These are phyloP conservation scores for Rhypophila decipiens DNA, from an alignment of 495 filamentous ascomycete species.

Conservation along the genomic window DNA sequence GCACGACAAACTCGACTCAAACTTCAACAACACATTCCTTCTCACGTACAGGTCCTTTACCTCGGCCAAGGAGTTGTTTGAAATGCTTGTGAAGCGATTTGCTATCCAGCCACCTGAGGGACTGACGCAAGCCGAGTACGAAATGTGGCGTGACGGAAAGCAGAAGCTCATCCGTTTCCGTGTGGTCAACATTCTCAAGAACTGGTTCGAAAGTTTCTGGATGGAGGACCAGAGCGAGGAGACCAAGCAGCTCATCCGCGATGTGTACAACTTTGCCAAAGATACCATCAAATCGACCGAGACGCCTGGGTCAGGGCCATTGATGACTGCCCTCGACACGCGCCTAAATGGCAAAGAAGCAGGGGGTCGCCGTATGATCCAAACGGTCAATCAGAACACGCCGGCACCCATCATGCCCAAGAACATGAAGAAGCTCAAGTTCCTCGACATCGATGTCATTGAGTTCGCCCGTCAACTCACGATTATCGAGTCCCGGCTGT, in stretches of 20 bases:
- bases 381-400: slow-evolving; percentile 69
- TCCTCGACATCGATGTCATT: slow-evolving; percentile 90
- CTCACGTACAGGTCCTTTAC: slow-evolving; percentile 96
- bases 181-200: slow-evolving; percentile 95
- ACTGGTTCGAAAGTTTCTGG: slow-evolving; percentile 97
- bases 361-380: slow-evolving; percentile 77
- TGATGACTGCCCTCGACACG: slow-evolving; percentile 82
- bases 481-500: slow-evolving; percentile 91
- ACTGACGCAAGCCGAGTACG: slow-evolving; percentile 65
- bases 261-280: slow-evolving; percentile 84
- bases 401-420: slow-evolving; percentile 91
- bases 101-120: slow-evolving; percentile 89
- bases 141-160: slow-evolving; percentile 86
- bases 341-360: slow-evolving; percentile 80
- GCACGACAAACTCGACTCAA: slow-evolving; percentile 92
- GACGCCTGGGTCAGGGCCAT: slow-evolving; percentile 73
- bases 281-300: slow-evolving; percentile 88
- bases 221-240: slow-evolving; percentile 87
- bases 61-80: slow-evolving; percentile 80
- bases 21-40: slow-evolving; percentile 95
- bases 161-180: slow-evolving; percentile 93
- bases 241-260: slow-evolving; percentile 75
- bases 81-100: slow-evolving; percentile 85
- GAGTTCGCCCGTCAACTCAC: slow-evolving; percentile 96
- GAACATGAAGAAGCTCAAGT: slow-evolving; percentile 99